A percentile compares a stretch with the other conserved stretches of the same genome.
Evolutionary conservation across 2,329 filamentous ascomycete genomes (phyloP).

Genomic region (Blastomyces gilchristii): DNA sequence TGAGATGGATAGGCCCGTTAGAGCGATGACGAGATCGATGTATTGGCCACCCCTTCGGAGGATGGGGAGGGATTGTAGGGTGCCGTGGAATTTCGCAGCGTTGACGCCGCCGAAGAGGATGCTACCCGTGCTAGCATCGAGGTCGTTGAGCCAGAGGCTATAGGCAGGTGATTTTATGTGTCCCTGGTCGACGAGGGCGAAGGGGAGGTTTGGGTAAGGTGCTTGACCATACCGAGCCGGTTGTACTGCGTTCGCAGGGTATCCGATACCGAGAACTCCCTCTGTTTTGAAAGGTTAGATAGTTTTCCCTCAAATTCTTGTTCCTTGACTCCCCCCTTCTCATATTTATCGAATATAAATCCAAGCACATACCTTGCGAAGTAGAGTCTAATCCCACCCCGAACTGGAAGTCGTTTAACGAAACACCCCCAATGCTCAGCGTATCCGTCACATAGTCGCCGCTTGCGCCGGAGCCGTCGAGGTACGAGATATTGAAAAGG

Average conservation of each 20-base stretch:
- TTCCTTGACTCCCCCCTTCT: not conserved
- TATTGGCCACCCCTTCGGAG: constrained; percentile 43
- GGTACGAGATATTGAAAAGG: constrained; percentile 79
- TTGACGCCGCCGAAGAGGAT: constrained; percentile 70
- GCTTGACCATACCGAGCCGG: constrained; percentile 43
- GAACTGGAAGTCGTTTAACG: constrained; percentile 46
- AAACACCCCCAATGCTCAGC: constrained; percentile 45
- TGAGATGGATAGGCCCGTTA: constrained; percentile 48
- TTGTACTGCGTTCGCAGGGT: constrained; percentile 66
- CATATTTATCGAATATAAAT: not conserved
- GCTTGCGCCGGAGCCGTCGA: constrained; percentile 64
- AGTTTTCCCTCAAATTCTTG: not conserved
- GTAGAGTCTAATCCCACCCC: constrained; percentile 48
- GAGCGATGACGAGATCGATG: constrained; percentile 57
- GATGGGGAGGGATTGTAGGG: constrained; percentile 57
- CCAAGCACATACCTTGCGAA: constrained; percentile 25
- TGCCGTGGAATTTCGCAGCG: constrained; percentile 51
- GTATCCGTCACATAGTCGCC: constrained; percentile 76
- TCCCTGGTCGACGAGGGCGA: constrained; percentile 51
- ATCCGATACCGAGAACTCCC: constrained; percentile 80
- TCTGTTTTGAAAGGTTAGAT: constrained; percentile 33
- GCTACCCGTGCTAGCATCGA: constrained; percentile 53
- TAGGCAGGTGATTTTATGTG: constrained; percentile 57
- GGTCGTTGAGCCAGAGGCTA: constrained; percentile 65
- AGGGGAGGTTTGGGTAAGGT: constrained; percentile 59